phyloP scores from a whole-genome alignment of 1,284 basidiomycete genomes.

The Xerocomus cyaneibrunnescens region DNA sequence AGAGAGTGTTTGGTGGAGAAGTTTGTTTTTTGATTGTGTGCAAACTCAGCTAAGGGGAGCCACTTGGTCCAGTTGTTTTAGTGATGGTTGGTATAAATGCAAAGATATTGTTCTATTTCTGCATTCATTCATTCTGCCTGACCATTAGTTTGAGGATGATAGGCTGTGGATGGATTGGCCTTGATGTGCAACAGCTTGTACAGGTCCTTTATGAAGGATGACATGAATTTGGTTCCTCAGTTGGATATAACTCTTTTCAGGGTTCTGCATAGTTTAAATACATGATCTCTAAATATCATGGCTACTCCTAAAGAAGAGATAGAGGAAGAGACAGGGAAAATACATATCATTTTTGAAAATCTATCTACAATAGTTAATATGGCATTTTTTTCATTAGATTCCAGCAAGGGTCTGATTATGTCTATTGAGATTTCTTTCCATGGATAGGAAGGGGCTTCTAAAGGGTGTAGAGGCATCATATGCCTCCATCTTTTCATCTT shows the following conservation, averaged over 20 bases:
- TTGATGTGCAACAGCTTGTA: no score
- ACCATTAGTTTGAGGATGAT: no score
- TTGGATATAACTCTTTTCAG: not conserved
- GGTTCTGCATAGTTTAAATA: constrained; percentile 30
- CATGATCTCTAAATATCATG: constrained; percentile 22
- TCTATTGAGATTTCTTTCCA: not conserved
- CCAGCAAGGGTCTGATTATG: not conserved
- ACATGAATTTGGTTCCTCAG: constrained; percentile 22
- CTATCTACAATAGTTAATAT: not conserved
- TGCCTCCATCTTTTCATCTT: not conserved
- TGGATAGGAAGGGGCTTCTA: not conserved
- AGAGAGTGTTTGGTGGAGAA: no score
- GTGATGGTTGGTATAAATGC: not conserved
- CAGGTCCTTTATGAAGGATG: not conserved
- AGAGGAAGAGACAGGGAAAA: not conserved
- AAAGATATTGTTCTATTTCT: not conserved
- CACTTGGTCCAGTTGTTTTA: not conserved
- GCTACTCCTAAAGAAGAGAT: constrained; percentile 31
- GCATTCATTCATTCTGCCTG: no score
- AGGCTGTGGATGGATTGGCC: no score
- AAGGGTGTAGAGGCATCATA: not conserved
- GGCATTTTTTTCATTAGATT: not conserved
- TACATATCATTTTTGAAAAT: not conserved
- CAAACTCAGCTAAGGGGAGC: not conserved
- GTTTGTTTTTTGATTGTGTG: not conserved